Evolutionary conservation across 2,329 filamentous ascomycete genomes (phyloP).

Genomic region (Fusarium keratoplasticum): DNA sequence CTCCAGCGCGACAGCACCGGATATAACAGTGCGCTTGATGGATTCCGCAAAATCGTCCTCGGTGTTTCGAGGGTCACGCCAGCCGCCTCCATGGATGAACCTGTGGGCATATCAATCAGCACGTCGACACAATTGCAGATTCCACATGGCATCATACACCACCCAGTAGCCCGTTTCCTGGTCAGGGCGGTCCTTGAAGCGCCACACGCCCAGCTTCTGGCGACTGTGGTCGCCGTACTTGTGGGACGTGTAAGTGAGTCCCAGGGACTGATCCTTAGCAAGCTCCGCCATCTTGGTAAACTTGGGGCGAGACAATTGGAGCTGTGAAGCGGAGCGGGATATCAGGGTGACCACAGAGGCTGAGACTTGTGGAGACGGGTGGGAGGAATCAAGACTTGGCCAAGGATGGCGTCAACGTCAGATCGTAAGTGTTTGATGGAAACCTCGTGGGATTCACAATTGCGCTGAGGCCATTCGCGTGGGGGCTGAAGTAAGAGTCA

Average conservation of each 20-base stretch:
- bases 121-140: background rate
- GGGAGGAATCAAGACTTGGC: conserved; percentile 10
- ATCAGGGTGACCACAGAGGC: conserved; percentile 1
- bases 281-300: conserved; percentile 34
- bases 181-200: conserved; percentile 38
- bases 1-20: conserved; percentile 37
- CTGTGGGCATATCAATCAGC: conserved; percentile 42
- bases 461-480: background rate
- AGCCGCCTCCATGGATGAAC: conserved; percentile 73
- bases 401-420: conserved; percentile 14
- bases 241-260: conserved; percentile 50
- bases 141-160: conserved; percentile 46
- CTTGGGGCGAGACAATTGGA: conserved; percentile 8
- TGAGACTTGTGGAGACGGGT: background rate
- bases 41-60: conserved; percentile 59
- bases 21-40: conserved; percentile 56
- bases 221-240: conserved; percentile 55
- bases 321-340: conserved; percentile 19
- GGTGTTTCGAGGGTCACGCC: conserved; percentile 68
- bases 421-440: conserved; percentile 13
- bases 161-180: conserved; percentile 48
- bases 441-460: background rate
- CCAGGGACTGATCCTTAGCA: conserved; percentile 31
- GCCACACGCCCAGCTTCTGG: conserved; percentile 61
- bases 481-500: conserved; percentile 5